Conservation (phyloP, 2,329 filamentous ascomycete genomes). For the Pezicula neosporulosa region DNA sequence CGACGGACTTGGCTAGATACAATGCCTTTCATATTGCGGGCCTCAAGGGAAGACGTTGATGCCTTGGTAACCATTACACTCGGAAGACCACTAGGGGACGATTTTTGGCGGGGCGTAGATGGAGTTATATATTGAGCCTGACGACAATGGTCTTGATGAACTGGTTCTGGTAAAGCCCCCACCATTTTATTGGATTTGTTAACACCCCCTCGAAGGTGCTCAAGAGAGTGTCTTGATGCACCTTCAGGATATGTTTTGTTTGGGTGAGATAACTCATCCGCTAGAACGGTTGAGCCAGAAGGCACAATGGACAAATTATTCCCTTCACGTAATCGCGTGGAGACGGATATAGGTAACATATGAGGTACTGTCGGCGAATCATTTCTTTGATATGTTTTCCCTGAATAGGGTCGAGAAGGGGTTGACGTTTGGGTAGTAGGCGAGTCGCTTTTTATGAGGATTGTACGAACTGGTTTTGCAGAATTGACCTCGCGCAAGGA, state of each 20-base stretch:
- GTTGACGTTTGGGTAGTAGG: not conserved
- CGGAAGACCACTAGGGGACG: not conserved
- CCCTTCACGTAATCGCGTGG: too few species aligned
- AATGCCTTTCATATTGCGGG: not conserved
- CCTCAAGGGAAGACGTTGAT: not conserved
- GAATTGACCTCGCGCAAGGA: not conserved
- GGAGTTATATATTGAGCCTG: not conserved
- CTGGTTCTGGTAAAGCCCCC: too few species aligned
- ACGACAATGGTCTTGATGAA: too few species aligned
- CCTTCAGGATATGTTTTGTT: not conserved
- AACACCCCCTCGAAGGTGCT: too few species aligned
- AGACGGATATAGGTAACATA: too few species aligned
- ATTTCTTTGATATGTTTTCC: too few species aligned
- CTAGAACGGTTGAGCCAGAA: too few species aligned
- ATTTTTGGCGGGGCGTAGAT: not conserved
- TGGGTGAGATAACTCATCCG: not conserved
- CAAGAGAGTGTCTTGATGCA: not conserved
- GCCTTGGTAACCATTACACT: not conserved
- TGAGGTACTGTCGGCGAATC: too few species aligned
- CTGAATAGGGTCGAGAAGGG: not conserved
- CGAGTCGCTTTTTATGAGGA: not conserved
- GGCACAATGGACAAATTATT: too few species aligned
- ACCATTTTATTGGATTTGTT: too few species aligned
- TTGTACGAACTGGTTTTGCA: not conserved
- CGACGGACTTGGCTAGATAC: slow-evolving; percentile 3